Percentiles rank a stretch among this genome's conserved stretches.
These are phyloP conservation scores for Colletotrichum zoysiae DNA, from an alignment of 2,329 filamentous ascomycete species.

Conservation along the genomic window DNA sequence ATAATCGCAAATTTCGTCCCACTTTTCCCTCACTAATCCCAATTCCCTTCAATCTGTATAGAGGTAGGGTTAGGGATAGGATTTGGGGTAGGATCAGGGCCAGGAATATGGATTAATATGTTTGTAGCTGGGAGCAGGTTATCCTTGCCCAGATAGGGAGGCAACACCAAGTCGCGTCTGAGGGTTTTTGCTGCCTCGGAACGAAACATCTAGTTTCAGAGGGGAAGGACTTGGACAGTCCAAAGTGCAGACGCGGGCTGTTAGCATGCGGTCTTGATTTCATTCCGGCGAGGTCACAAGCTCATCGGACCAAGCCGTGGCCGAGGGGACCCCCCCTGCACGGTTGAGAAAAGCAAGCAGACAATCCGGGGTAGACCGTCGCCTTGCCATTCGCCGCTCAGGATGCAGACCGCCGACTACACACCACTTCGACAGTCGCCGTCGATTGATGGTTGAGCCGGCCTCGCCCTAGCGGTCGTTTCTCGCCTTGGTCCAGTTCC, in stretches of 20 bases:
- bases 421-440: background rate
- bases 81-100: no score
- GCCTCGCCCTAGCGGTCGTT: background rate
- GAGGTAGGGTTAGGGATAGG: no score
- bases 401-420: constrained; percentile 2
- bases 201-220: background rate
- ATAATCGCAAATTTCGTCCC: no score
- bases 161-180: constrained; percentile 2
- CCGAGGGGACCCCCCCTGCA: background rate
- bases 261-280: background rate
- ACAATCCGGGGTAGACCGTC: constrained; percentile 1
- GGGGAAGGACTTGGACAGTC: background rate
- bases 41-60: no score
- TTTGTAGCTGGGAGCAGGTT: no score
- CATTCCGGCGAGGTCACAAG: background rate
- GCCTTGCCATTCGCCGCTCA: background rate
- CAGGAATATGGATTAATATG: no score
- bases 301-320: constrained; percentile 6
- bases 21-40: no score
- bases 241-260: background rate
- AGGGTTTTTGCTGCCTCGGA: background rate
- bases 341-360: background rate
- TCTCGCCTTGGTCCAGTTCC: background rate
- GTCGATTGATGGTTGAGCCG: constrained; percentile 5
- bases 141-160: no score